These are phyloP conservation scores for Hypoxylon fuscum DNA, from an alignment of 495 filamentous ascomycete genomes.

Conservation along the genomic window DNA sequence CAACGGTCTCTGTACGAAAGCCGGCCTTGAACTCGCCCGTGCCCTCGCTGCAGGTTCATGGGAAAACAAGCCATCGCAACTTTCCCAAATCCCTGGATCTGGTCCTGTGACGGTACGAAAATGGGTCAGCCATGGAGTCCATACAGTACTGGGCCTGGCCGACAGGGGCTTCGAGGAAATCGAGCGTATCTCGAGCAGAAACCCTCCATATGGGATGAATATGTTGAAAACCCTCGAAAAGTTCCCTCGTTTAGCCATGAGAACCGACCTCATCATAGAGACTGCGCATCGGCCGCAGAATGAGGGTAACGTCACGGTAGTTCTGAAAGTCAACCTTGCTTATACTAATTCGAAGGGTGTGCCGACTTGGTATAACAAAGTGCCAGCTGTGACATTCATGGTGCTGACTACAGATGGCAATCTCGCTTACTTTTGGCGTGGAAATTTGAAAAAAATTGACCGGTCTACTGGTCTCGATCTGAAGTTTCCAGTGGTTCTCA, in stretches of 20 bases:
- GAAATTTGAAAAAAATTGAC: slow-evolving; percentile 72
- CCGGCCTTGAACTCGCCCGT: slow-evolving; percentile 80
- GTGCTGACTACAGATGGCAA: slow-evolving; percentile 79
- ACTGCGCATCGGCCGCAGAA: slow-evolving; percentile 46
- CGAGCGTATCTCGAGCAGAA: slow-evolving; percentile 77
- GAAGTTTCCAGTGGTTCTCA: slow-evolving; percentile 67
- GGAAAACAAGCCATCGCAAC: slow-evolving; percentile 84
- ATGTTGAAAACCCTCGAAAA: slow-evolving; percentile 68
- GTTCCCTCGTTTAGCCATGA: slow-evolving; percentile 79
- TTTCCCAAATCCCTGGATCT: slow-evolving; percentile 87
- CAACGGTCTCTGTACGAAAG: slow-evolving; percentile 72
- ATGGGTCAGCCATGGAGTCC: slow-evolving; percentile 74
- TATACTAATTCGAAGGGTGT: slow-evolving; percentile 75
- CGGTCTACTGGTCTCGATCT: slow-evolving; percentile 64
- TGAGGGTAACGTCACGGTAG: slow-evolving; percentile 58
- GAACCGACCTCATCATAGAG: slow-evolving; percentile 43
- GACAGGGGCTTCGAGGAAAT: slow-evolving; percentile 73
- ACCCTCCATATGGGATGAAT: slow-evolving; percentile 84
- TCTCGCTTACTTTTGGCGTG: slow-evolving; percentile 80
- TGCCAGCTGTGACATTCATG: slow-evolving; percentile 76
- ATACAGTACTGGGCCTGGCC: slow-evolving; percentile 75
- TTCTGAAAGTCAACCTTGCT: slow-evolving; percentile 73
- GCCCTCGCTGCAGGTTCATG: slow-evolving; percentile 82
- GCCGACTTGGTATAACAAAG: slow-evolving; percentile 66
- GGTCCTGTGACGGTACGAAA: slow-evolving; percentile 82